phyloP scores from a whole-genome alignment of 768 basidiomycete genomes.

The Fomitopsis pulvina region DNA sequence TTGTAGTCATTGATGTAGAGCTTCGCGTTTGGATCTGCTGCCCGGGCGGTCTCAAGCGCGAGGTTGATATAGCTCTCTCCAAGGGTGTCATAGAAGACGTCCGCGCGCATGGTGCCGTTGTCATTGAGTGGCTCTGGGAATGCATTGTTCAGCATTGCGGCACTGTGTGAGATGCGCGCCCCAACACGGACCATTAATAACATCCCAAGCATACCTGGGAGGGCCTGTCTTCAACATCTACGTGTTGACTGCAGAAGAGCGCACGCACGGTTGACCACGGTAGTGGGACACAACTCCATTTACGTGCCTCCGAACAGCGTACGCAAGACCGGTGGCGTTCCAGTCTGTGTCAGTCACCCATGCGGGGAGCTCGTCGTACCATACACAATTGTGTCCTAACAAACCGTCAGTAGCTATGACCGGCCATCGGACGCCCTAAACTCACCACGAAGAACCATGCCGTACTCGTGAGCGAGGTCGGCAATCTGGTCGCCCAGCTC shows the following conservation, averaged over 20 bases:
- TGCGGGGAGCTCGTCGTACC: slow-evolving; percentile 37
- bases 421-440: neutral
- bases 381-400: slow-evolving; percentile 32
- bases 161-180: neutral
- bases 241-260: slow-evolving; percentile 5
- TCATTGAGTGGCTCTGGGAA: slow-evolving; percentile 47
- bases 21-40: slow-evolving; percentile 48
- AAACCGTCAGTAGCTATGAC: neutral
- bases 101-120: slow-evolving; percentile 46
- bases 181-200: slow-evolving; percentile 35
- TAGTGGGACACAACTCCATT: slow-evolving; percentile 30
- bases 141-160: too few relatives aligned
- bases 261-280: slow-evolving; percentile 32
- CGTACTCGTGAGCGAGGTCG: slow-evolving; percentile 36
- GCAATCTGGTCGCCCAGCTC: slow-evolving; percentile 37
- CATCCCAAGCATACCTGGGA: slow-evolving; percentile 41
- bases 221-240: neutral
- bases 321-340: slow-evolving; percentile 23
- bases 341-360: slow-evolving; percentile 29
- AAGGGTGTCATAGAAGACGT: slow-evolving; percentile 47
- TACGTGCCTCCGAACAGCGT: slow-evolving; percentile 29
- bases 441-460: slow-evolving; percentile 39
- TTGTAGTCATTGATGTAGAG: slow-evolving; percentile 45
- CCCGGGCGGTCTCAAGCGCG: slow-evolving; percentile 47
- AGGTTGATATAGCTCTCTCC: slow-evolving; percentile 42